phyloP scores from a whole-genome alignment of 78 protist species.

The Planoprotostelium fungivorum region DNA sequence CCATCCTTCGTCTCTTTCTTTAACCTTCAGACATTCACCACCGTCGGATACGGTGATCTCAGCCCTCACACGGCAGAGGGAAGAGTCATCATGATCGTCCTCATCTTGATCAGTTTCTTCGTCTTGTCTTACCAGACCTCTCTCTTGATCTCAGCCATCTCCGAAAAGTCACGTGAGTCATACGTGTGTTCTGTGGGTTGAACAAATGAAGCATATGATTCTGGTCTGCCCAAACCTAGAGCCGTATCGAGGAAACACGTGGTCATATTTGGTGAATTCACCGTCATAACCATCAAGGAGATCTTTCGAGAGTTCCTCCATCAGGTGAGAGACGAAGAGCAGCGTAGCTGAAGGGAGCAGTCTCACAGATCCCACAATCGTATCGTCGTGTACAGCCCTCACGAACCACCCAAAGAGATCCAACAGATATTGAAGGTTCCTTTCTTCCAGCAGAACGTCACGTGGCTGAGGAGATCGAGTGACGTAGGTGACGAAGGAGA shows the following conservation, averaged over 20 bases:
- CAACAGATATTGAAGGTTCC: not conserved
- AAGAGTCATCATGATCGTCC: not conserved
- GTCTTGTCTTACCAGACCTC: not conserved
- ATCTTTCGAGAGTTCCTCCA: not conserved
- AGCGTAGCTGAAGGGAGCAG: not conserved
- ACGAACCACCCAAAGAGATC: not conserved
- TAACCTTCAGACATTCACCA: not conserved
- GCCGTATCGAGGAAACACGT: not conserved
- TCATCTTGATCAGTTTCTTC: not conserved
- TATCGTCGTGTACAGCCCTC: not conserved
- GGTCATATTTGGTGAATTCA: not conserved
- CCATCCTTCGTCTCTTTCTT: not conserved
- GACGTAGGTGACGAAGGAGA: not conserved
- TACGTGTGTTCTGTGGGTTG: not conserved
- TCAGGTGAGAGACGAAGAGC: not conserved
- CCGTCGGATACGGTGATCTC: not conserved
- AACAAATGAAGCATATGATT: not conserved
- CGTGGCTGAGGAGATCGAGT: not conserved
- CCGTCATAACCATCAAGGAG: not conserved
- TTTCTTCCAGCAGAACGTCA: not conserved
- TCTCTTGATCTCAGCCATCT: not conserved
- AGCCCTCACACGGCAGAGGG: not conserved
- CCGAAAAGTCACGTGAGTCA: not conserved
- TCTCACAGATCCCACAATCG: not conserved
- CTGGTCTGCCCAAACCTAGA: not conserved